Percentiles rank a stretch among this genome's conserved stretches.
Evolutionary conservation across 495 filamentous ascomycete genomes (phyloP).

Genomic region (Aspergillus sclerotiicarbonarius): DNA sequence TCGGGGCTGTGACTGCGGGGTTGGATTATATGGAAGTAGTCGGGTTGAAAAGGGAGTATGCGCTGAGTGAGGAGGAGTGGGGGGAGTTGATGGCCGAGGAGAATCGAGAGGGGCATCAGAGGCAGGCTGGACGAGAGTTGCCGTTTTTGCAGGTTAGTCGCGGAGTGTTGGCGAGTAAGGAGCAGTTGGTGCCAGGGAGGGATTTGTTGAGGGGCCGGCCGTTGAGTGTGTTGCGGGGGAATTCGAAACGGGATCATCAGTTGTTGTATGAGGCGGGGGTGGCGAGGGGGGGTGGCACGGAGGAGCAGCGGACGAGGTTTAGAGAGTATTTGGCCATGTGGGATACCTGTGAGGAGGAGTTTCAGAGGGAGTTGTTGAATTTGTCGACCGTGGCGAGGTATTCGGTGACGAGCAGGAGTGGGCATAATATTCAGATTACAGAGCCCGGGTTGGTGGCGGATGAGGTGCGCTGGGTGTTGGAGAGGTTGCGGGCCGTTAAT

Average conservation of each 20-base stretch:
- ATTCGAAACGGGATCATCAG: slow-evolving; percentile 28
- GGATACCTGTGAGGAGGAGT: not conserved
- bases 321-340: not conserved
- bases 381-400: not conserved
- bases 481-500: too few species aligned
- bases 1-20: slow-evolving; percentile 12
- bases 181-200: slow-evolving; percentile 8
- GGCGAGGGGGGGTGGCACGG: slow-evolving; percentile 32
- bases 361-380: not conserved
- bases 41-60: slow-evolving; percentile 12
- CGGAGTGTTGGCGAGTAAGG: slow-evolving; percentile 10
- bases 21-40: slow-evolving; percentile 12
- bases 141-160: slow-evolving; percentile 14
- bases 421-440: not conserved
- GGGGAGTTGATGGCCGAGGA: slow-evolving; percentile 12
- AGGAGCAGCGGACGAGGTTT: slow-evolving; percentile 25
- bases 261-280: slow-evolving; percentile 31
- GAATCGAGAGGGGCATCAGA: slow-evolving; percentile 6
- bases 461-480: not conserved
- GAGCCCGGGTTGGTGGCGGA: not conserved
- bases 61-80: slow-evolving; percentile 17
- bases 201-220: slow-evolving; percentile 14
- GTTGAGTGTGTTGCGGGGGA: slow-evolving; percentile 25
- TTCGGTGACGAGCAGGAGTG: not conserved
- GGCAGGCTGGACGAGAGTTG: not conserved